Evolutionary conservation across 139 green algal genomes (phyloP).

Genomic region (Gonium pectorale): DNA sequence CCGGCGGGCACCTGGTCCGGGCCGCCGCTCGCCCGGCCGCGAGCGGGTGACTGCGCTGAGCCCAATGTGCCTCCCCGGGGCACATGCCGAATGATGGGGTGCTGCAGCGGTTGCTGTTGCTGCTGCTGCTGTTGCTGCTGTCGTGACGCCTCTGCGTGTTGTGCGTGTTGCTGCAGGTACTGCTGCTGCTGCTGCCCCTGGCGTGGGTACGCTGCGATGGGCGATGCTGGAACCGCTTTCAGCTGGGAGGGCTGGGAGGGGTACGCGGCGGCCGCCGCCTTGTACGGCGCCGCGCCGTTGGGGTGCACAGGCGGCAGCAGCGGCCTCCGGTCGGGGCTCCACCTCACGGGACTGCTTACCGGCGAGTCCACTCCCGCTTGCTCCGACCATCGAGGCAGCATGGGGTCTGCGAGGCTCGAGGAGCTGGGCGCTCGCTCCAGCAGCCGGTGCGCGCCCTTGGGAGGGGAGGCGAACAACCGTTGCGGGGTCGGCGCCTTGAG

Average conservation of each 20-base stretch:
- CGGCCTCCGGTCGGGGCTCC: not conserved
- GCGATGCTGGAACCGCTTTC: not conserved
- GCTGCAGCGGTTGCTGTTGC: not conserved
- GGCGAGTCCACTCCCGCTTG: slow-evolving; percentile 38
- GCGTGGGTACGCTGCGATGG: not conserved
- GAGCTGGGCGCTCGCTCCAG: slow-evolving; percentile 10
- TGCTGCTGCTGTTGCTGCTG: not conserved
- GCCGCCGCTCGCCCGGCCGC: too few relatives aligned
- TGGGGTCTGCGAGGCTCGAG: not conserved
- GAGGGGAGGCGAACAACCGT: slow-evolving; percentile 6
- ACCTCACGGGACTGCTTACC: not conserved
- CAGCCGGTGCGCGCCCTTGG: not conserved
- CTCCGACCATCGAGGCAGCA: slow-evolving; percentile 25
- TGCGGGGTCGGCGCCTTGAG: not conserved
- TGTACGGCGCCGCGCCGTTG: not conserved
- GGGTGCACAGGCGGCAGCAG: not conserved
- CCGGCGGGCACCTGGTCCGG: too few relatives aligned
- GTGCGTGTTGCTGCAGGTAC: not conserved
- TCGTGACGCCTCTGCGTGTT: not conserved
- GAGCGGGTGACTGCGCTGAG: too few relatives aligned
- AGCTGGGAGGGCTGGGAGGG: not conserved
- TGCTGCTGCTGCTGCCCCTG: not conserved
- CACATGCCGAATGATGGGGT: too few relatives aligned
- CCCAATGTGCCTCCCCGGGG: too few relatives aligned
- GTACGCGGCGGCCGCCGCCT: not conserved